Conservation (phyloP, 2,329 filamentous ascomycete species). For the Sphaerulina populicola region DNA sequence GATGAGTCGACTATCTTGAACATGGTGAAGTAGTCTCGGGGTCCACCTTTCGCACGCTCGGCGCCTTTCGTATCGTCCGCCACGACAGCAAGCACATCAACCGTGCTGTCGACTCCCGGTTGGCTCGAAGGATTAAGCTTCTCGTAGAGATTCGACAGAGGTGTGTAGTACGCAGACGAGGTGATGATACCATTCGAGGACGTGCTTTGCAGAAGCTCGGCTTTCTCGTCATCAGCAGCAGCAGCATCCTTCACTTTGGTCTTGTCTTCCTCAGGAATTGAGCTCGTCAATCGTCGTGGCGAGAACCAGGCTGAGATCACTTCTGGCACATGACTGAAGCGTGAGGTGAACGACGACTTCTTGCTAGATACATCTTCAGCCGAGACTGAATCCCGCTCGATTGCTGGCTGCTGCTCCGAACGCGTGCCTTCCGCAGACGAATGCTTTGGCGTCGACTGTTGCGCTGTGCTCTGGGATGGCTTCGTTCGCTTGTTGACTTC, state of each 20-base stretch:
- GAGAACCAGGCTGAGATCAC: conserved; percentile 34
- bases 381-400: background rate
- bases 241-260: background rate
- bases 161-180: conserved; percentile 39
- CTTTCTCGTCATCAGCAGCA: background rate
- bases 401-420: background rate
- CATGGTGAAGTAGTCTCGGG: conserved; percentile 39
- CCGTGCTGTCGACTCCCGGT: conserved; percentile 25
- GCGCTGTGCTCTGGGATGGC: background rate
- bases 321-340: conserved; percentile 29
- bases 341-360: conserved; percentile 26
- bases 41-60: conserved; percentile 36
- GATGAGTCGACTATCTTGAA: conserved; percentile 37
- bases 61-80: conserved; percentile 30
- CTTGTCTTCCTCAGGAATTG: conserved; percentile 9
- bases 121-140: conserved; percentile 36
- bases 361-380: conserved; percentile 15
- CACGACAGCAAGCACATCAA: conserved; percentile 42
- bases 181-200: conserved; percentile 9
- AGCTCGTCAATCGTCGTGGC: conserved; percentile 22
- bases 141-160: conserved; percentile 35
- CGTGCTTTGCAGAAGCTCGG: conserved; percentile 5
- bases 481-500: background rate
- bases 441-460: background rate
- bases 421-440: background rate